phyloP scores from a whole-genome alignment of 371 early-diverging fungal genomes.

The Mortierella sp. region DNA sequence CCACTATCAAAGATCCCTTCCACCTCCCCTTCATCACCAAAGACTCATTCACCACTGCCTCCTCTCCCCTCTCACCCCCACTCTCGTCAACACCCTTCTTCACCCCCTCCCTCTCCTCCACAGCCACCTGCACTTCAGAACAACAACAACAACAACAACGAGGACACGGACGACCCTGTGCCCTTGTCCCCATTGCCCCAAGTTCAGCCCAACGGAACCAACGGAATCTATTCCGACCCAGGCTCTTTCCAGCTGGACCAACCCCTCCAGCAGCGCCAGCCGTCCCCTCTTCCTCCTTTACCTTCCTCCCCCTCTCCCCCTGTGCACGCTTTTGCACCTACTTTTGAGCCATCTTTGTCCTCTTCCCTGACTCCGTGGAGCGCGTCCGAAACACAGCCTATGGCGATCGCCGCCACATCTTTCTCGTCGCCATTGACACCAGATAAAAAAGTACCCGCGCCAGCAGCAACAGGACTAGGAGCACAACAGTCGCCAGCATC shows the following conservation, averaged over 20 bases:
- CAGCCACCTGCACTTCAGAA: neutral
- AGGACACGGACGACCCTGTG: neutral
- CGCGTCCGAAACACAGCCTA: constrained; percentile 12
- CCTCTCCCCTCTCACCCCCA: neutral
- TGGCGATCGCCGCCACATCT: neutral
- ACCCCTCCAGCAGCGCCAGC: neutral
- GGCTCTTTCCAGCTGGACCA: neutral
- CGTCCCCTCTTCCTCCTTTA: neutral
- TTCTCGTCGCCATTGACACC: neutral
- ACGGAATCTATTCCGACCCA: constrained; percentile 4
- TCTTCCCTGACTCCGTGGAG: neutral
- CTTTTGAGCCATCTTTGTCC: neutral
- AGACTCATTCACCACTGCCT: neutral
- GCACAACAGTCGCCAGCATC: neutral
- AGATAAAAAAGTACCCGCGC: neutral
- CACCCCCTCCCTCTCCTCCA: constrained; percentile 7
- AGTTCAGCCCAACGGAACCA: constrained; percentile 3
- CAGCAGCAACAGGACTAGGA: neutral
- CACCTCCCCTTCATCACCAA: neutral
- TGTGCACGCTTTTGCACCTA: neutral
- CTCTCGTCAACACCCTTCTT: constrained; percentile 13
- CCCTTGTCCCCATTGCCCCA: constrained; percentile 3
- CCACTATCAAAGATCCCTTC: neutral
- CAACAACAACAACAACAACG: neutral
- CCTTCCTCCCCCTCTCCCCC: neutral